These are phyloP conservation scores for Apiospora koreana DNA, from an alignment of 2,329 filamentous ascomycete genomes.

Conservation along the genomic window DNA sequence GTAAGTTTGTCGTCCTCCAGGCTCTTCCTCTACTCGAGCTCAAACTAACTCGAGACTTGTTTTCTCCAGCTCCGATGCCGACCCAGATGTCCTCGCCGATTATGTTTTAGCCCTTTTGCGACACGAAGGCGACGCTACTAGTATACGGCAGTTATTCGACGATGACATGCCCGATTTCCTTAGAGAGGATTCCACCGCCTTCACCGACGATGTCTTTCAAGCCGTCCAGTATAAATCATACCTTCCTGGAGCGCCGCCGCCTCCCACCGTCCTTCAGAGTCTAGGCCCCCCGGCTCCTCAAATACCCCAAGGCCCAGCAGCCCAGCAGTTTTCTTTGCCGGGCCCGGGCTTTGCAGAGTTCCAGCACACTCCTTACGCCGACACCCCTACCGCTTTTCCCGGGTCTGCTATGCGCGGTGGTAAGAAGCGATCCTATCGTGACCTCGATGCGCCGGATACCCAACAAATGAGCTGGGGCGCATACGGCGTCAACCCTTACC, in stretches of 20 bases:
- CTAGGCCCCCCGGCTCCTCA: background rate
- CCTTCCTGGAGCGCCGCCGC: conserved; percentile 53
- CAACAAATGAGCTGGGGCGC: conserved; percentile 26
- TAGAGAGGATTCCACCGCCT: conserved; percentile 62
- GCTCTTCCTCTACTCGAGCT: conserved; percentile 8
- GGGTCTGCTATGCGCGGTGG: conserved; percentile 25
- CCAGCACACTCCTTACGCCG: conserved; percentile 17
- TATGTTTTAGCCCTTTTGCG: conserved; percentile 79
- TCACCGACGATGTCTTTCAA: conserved; percentile 72
- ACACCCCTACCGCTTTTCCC: conserved; percentile 14
- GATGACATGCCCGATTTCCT: conserved; percentile 76
- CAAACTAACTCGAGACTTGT: conserved; percentile 12
- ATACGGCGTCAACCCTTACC: conserved; percentile 28
- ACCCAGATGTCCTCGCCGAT: conserved; percentile 79
- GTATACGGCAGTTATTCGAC: conserved; percentile 68
- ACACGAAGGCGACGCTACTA: conserved; percentile 65
- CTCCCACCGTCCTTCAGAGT: conserved; percentile 33
- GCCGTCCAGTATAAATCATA: conserved; percentile 65
- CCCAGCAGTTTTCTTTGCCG: conserved; percentile 8
- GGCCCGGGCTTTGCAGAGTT: background rate
- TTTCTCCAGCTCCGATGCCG: conserved; percentile 69
- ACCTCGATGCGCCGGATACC: conserved; percentile 47
- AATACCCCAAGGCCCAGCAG: conserved; percentile 8
- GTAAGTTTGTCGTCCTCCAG: conserved; percentile 44
- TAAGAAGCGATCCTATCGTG: conserved; percentile 58